Evolutionary conservation across 805 yeast genomes (phyloP).

Genomic region (Lipomyces sp.): DNA sequence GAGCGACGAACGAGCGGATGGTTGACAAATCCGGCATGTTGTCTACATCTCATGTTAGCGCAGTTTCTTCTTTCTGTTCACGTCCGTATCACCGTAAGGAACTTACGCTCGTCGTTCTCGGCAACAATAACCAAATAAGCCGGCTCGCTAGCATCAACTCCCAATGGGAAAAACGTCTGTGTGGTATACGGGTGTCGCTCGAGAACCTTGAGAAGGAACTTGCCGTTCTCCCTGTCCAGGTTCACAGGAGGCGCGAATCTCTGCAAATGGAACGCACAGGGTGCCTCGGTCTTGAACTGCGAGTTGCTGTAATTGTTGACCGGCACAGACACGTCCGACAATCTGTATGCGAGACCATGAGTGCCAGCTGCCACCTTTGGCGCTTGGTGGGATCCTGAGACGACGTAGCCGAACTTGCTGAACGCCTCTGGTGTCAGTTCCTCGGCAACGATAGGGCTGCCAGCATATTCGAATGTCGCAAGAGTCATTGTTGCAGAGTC

Average conservation of each 20-base stretch:
- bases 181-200: slow-evolving; percentile 91
- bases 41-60: slow-evolving; percentile 48
- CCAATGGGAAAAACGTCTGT: slow-evolving; percentile 93
- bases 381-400: slow-evolving; percentile 78
- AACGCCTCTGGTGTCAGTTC: slow-evolving; percentile 70
- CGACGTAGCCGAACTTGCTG: slow-evolving; percentile 72
- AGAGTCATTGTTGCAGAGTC: slow-evolving; percentile 18
- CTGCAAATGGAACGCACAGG: slow-evolving; percentile 80
- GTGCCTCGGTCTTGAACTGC: slow-evolving; percentile 54
- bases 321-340: slow-evolving; percentile 71
- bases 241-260: slow-evolving; percentile 74
- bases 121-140: slow-evolving; percentile 87
- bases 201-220: slow-evolving; percentile 64
- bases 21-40: slow-evolving; percentile 64
- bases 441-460: slow-evolving; percentile 51
- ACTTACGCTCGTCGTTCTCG: slow-evolving; percentile 47
- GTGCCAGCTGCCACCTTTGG: slow-evolving; percentile 63
- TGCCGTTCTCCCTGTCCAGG: slow-evolving; percentile 43
- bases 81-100: slow-evolving; percentile 46
- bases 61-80: neutral
- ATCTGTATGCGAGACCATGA: slow-evolving; percentile 85
- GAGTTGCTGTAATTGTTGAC: slow-evolving; percentile 56
- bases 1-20: slow-evolving; percentile 70
- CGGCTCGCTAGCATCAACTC: slow-evolving; percentile 53
- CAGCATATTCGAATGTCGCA: slow-evolving; percentile 29